Conservation (phyloP, 2,329 filamentous ascomycete species). For the Grosmannia clavigera region DNA sequence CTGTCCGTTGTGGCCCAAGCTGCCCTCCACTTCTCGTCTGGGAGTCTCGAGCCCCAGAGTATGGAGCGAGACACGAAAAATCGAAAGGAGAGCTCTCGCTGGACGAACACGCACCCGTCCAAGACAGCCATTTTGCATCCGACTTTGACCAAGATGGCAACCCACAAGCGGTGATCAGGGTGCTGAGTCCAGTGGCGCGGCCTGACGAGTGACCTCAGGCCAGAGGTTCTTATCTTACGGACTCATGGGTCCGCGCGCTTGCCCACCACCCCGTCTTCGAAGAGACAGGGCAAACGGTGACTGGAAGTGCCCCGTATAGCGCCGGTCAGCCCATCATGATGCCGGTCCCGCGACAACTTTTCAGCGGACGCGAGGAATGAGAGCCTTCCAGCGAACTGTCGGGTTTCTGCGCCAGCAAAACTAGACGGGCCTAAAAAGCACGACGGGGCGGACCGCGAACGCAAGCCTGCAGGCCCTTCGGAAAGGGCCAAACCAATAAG, state of each 20-base stretch:
- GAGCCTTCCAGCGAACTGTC: slow-evolving; percentile 2
- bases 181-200: slow-evolving; percentile 46
- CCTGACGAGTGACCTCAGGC: slow-evolving; percentile 64
- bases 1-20: slow-evolving; percentile 38
- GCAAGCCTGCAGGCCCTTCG: slow-evolving; percentile 47
- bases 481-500: slow-evolving; percentile 40
- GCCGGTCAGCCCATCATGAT: slow-evolving; percentile 32
- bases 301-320: slow-evolving; percentile 37
- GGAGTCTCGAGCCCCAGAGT: background rate
- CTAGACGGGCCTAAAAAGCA: slow-evolving; percentile 43
- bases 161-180: slow-evolving; percentile 31
- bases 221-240: slow-evolving; percentile 61
- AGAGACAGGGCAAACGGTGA: slow-evolving; percentile 25
- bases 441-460: slow-evolving; percentile 31
- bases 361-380: slow-evolving; percentile 29
- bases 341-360: slow-evolving; percentile 28
- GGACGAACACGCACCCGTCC: background rate
- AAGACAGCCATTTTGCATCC: slow-evolving; percentile 12
- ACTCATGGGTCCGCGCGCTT: slow-evolving; percentile 61
- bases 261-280: slow-evolving; percentile 25
- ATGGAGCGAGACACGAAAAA: slow-evolving; percentile 11
- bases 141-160: slow-evolving; percentile 4
- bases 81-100: background rate
- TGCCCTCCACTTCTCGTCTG: slow-evolving; percentile 29
- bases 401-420: no score